Evolutionary conservation across 176 grass and related monocot genomes (phyloP).

Genomic region (Otatea glauca): DNA sequence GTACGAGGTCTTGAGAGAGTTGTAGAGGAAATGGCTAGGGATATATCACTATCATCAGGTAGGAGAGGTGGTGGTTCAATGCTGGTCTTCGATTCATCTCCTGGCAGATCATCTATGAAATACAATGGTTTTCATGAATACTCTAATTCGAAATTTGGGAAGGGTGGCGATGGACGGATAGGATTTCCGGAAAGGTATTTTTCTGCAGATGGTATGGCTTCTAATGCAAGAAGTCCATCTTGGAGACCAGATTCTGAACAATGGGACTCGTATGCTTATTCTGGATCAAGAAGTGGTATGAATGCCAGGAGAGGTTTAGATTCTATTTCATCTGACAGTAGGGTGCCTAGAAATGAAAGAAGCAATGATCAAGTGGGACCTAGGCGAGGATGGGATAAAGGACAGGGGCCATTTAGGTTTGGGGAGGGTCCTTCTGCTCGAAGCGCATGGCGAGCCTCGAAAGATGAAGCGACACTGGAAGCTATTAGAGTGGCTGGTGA

Average conservation of each 20-base stretch:
- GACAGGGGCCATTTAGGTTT: slow-evolving; percentile 73
- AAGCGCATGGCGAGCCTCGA: slow-evolving; percentile 95
- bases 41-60: slow-evolving; percentile 75
- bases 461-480: slow-evolving; percentile 97
- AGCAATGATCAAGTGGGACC: slow-evolving; percentile 54
- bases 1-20: slow-evolving; percentile 92
- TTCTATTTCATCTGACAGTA: slow-evolving; percentile 61
- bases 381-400: slow-evolving; percentile 86
- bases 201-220: slow-evolving; percentile 59
- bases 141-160: slow-evolving; percentile 76
- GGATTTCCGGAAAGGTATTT: slow-evolving; percentile 73
- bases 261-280: slow-evolving; percentile 72
- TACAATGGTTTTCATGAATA: slow-evolving; percentile 85
- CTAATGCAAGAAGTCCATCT: slow-evolving; percentile 62
- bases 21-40: slow-evolving; percentile 91
- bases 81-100: slow-evolving; percentile 70
- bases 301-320: slow-evolving; percentile 69
- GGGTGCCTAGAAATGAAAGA: slow-evolving; percentile 58
- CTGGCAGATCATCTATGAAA: slow-evolving; percentile 77
- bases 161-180: slow-evolving; percentile 60
- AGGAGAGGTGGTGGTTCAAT: slow-evolving; percentile 72
- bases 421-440: slow-evolving; percentile 97
- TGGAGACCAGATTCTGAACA: slow-evolving; percentile 86
- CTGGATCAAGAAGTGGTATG: slow-evolving; percentile 63
- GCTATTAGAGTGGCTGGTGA: slow-evolving; percentile 94